Base-by-base conservation (phyloP, 2,329 filamentous ascomycete genomes). In the Colletotrichum caudatum region DNA sequence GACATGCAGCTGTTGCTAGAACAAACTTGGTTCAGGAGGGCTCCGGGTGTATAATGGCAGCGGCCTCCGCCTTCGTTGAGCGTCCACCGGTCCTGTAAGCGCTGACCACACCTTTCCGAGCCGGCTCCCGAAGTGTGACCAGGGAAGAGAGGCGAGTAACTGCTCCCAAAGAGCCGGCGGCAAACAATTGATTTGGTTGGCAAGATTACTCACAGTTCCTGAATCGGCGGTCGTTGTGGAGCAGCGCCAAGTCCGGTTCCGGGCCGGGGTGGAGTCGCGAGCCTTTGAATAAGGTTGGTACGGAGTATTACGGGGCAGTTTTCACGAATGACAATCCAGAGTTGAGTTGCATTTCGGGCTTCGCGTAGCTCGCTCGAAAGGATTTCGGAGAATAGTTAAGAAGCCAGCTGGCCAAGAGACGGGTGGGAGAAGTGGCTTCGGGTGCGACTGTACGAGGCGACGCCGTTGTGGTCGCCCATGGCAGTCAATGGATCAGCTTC, bases 181-280 rank as follows among this genome's bases (percentile, higher is more conserved):
- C 12, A 35, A 11, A 26, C 16, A n/a, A 37, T 48, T 26, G 9
- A 23, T 39, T 60, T 58, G 69, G 58, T 68, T 18, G 64, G 6
- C 46, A 16, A 39, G 53, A 69, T 64, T 69, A 69, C 69, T 69
- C 69, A 71, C 69, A 59, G 58, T 69, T 69, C 65, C 69, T 71
- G 69, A 65, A 71, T 71, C 69, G 69, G 69, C 69, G 65, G 46
- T 53, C 46, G 39, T 26, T 46, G 59, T 71, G 69, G 69, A 69
- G 29, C 35, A 33, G 11, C 48, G 53, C 53, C 59, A 71, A 69
- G 59, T 56, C 65, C 65, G 69, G 51, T 46, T 53, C 69, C 64
- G 65, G 39, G 29, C 69, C 69, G 69, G 35, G 18, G 69, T 64
- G 69, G 69, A 64, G 18, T 33, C 37, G 44, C 29, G 46, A 29